These are phyloP conservation scores for Moniliophthora roreri DNA, from an alignment of 1,284 basidiomycete genomes.

Conservation along the genomic window DNA sequence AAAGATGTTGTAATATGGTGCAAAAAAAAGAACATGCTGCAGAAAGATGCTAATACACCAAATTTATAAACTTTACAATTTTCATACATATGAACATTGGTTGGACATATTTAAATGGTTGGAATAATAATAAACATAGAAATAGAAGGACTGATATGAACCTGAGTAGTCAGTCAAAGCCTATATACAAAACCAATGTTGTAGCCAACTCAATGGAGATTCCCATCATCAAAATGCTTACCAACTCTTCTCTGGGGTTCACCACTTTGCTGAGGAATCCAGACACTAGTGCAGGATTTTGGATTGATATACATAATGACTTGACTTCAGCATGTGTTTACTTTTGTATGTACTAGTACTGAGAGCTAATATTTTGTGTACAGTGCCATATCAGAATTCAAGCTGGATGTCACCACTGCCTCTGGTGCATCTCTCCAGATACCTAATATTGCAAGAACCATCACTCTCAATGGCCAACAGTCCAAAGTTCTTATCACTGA, in stretches of 20 bases:
- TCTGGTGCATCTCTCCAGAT: constrained; percentile 46
- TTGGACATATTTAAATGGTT: too few species aligned
- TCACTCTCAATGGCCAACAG: constrained; percentile 67
- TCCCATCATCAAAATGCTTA: constrained; percentile 36
- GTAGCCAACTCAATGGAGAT: constrained; percentile 55
- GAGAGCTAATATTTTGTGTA: constrained; percentile 5
- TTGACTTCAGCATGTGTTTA: constrained; percentile 62
- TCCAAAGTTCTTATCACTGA: constrained; percentile 70
- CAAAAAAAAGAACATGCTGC: too few species aligned
- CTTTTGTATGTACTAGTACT: background rate
- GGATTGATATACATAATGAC: constrained; percentile 64
- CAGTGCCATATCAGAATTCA: constrained; percentile 53
- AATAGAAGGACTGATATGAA: too few species aligned
- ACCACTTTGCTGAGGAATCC: constrained; percentile 69
- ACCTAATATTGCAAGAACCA: constrained; percentile 47
- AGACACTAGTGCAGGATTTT: constrained; percentile 64
- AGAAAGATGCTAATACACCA: too few species aligned
- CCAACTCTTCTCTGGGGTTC: constrained; percentile 45
- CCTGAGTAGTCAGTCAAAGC: too few species aligned
- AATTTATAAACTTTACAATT: too few species aligned
- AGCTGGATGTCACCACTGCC: constrained; percentile 53
- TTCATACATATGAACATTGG: too few species aligned
- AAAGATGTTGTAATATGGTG: too few species aligned
- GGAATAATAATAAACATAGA: too few species aligned
- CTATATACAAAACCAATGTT: constrained; percentile 75